phyloP scores from a whole-genome alignment of 768 basidiomycete genomes.

The Hericium erinaceus region DNA sequence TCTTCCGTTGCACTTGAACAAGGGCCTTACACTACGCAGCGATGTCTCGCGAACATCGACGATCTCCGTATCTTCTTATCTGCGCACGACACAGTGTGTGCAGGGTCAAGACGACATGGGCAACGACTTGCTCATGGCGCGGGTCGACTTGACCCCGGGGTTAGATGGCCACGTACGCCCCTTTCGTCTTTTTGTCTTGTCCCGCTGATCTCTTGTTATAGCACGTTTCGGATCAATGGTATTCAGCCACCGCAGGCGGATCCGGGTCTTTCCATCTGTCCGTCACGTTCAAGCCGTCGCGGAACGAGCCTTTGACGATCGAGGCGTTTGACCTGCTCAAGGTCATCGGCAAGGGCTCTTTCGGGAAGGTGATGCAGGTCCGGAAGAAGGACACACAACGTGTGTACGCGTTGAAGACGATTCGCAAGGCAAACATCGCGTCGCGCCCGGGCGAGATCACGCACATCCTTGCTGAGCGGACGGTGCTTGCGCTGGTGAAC shows the following conservation, averaged over 20 bases:
- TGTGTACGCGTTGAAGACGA: slow-evolving; percentile 97
- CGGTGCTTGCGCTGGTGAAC: slow-evolving; percentile 93
- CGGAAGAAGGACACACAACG: slow-evolving; percentile 97
- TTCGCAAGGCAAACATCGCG: slow-evolving; percentile 96
- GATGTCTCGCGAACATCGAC: slow-evolving; percentile 94
- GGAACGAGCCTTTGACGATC: slow-evolving; percentile 82
- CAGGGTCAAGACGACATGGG: slow-evolving; percentile 91
- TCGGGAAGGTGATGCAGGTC: slow-evolving; percentile 99
- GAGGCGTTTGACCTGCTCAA: slow-evolving; percentile 95
- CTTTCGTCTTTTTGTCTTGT: slow-evolving; percentile 2
- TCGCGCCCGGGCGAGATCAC: slow-evolving; percentile 95
- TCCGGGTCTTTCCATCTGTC: slow-evolving; percentile 92
- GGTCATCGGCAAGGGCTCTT: slow-evolving; percentile 95
- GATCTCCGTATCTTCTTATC: slow-evolving; percentile 84
- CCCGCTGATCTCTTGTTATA: slow-evolving; percentile 20
- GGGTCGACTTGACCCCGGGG: slow-evolving; percentile 79
- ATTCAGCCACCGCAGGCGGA: slow-evolving; percentile 62
- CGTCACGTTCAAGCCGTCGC: slow-evolving; percentile 84
- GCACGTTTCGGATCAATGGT: slow-evolving; percentile 90
- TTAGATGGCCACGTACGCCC: slow-evolving; percentile 63
- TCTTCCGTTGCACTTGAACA: background rate
- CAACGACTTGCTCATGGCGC: slow-evolving; percentile 90
- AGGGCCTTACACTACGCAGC: slow-evolving; percentile 29
- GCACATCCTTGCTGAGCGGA: slow-evolving; percentile 94
- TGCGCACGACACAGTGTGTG: slow-evolving; percentile 68